Percentiles rank a stretch among this genome's conserved stretches.
These are phyloP conservation scores for Heritiera fomes DNA, from an alignment of 345 rosid species.

Conservation along the genomic window DNA sequence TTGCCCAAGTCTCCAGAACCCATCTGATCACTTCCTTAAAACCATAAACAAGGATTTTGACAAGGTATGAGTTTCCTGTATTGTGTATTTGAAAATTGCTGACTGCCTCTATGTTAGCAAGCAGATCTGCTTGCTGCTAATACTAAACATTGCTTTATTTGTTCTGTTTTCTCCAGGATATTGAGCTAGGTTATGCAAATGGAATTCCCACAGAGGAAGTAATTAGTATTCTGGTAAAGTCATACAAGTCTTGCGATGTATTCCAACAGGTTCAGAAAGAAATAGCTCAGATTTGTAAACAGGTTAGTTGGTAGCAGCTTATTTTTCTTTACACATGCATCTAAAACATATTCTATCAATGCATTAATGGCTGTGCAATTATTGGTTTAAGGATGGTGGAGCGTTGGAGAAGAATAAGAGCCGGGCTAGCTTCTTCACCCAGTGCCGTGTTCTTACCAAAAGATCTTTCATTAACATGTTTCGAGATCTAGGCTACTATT, in stretches of 20 bases:
- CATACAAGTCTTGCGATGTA: slow-evolving; percentile 40
- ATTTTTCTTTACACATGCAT: neutral
- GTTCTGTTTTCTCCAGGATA: slow-evolving; percentile 31
- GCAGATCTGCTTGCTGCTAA: neutral
- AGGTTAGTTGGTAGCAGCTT: slow-evolving; percentile 23
- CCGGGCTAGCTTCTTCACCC: slow-evolving; percentile 44
- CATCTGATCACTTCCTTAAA: slow-evolving; percentile 49
- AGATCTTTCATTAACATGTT: slow-evolving; percentile 61
- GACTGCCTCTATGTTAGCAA: neutral
- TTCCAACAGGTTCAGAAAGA: slow-evolving; percentile 32
- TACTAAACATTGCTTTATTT: neutral
- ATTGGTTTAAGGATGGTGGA: slow-evolving; percentile 18
- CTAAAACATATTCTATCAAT: neutral
- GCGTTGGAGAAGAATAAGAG: slow-evolving; percentile 26
- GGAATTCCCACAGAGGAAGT: slow-evolving; percentile 41
- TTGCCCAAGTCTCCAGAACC: slow-evolving; percentile 42
- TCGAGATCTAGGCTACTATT: slow-evolving; percentile 61
- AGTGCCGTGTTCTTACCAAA: slow-evolving; percentile 41
- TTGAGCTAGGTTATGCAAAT: slow-evolving; percentile 36
- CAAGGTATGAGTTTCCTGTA: slow-evolving; percentile 25
- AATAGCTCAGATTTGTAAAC: slow-evolving; percentile 32
- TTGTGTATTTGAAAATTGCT: neutral
- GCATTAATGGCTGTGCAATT: neutral
- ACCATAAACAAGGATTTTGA: slow-evolving; percentile 51
- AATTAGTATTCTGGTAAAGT: slow-evolving; percentile 34